Evolutionary conservation across 225 moss, liverwort and hornwort genomes (phyloP), one percentile per base, ranked within the genome.

Genomic region (Marchantia polymorpha): DNA sequence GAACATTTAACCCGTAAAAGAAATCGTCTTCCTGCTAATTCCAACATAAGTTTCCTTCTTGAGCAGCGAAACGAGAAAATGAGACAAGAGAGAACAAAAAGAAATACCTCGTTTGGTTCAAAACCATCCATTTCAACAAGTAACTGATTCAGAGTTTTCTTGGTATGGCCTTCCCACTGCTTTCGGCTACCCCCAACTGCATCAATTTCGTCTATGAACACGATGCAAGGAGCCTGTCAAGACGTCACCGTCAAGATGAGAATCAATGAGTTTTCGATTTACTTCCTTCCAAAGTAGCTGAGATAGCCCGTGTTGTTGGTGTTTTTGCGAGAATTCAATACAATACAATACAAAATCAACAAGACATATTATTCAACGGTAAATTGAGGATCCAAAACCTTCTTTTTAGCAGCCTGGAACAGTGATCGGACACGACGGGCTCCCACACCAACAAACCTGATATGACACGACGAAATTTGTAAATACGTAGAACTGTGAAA

Each of bases 101-200:
- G 77, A 66, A 63, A 49, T 31, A 99, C 97, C 99, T 99, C 99
- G 72, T 99, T 99, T 67, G 99, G 91, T 83, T 99, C 99, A 86
- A 99, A 99, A 58, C 99, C 99, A 86, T 99, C 99, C 99, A 99
- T 99, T 89, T 99, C 99, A 72, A 99, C 99, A 69, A 99, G 87
- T 81, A 99, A 81, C 83, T 99, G 99, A 80, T 99, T 99, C 23
- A 99, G 88, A 51, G 99, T 99, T 82, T 99, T 99, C 76, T 99
- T 99, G 15, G 99, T 99, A 63, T 99, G 99, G n/a, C 99, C 99
- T 88, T 99, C 99, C 99, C 99, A 99, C 78, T 99, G 99, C 86
- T 99, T 99, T 30, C 99, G 91, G 78, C 99, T 99, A 52, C 99
- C 99, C 86, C 99, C 99, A 76, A 99, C 99, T 83, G 99, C 97